phyloP scores from a whole-genome alignment of 331 rosid genomes.

The Malus hybrid region DNA sequence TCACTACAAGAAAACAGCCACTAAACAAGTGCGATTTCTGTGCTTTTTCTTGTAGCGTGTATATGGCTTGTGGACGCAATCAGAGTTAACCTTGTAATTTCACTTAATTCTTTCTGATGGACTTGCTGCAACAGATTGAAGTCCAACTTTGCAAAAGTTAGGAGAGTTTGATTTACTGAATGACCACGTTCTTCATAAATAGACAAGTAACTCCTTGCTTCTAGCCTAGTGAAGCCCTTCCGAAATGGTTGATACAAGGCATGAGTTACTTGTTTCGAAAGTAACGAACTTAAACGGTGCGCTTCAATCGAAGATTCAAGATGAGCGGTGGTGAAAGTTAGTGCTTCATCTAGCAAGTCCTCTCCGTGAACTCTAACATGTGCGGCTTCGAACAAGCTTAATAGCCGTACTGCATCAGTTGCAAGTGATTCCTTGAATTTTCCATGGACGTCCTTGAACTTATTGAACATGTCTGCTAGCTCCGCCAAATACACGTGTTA shows the following conservation, averaged over 20 bases:
- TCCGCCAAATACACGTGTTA: background rate
- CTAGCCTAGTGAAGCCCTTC: slow-evolving; percentile 17
- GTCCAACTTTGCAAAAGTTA: slow-evolving; percentile 28
- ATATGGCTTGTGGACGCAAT: too few species aligned
- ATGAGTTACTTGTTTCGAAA: slow-evolving; percentile 7
- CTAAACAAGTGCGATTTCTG: too few species aligned
- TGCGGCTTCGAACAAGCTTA: slow-evolving; percentile 29
- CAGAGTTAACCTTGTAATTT: slow-evolving; percentile 18
- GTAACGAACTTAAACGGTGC: background rate
- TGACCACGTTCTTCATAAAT: slow-evolving; percentile 3
- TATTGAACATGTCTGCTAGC: background rate
- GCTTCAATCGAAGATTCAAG: background rate
- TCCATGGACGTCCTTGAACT: background rate
- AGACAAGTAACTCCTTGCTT: slow-evolving; percentile 15
- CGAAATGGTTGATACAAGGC: slow-evolving; percentile 22
- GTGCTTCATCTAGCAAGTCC: slow-evolving; percentile 28
- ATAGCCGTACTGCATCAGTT: slow-evolving; percentile 12
- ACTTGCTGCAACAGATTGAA: slow-evolving; percentile 29
- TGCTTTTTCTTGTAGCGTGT: too few species aligned
- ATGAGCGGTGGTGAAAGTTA: slow-evolving; percentile 17
- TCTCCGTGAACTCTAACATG: slow-evolving; percentile 29
- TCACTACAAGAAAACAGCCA: too few species aligned
- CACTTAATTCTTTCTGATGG: slow-evolving; percentile 15
- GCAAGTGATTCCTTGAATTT: slow-evolving; percentile 2
- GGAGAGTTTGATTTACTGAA: background rate